Base-by-base conservation (phyloP, 176 grass and related monocot species). In the Panicum miliaceum region DNA sequence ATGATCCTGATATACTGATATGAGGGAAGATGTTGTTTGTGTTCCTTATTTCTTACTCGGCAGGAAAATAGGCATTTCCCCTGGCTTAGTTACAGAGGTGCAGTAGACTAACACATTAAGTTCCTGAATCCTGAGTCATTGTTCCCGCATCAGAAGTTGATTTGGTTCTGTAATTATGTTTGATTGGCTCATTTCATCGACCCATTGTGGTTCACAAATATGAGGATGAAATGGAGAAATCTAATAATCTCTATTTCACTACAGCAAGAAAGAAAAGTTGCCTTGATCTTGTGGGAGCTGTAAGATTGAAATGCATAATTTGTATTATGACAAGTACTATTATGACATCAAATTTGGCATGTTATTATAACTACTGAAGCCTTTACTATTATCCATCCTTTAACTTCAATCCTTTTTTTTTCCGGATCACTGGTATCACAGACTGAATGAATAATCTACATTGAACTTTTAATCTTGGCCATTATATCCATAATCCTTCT, bases 191-290 rank as follows among this genome's bases (percentile, higher is more conserved):
- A 85, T 5, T 11, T 2, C 67, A 48, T 51, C 2, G 4, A 14
- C 3, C 4, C 66, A 48, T 40, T 5, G 4, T 82, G 71, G 7
- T 61, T 77, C 53, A 82, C 22, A 82, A 82, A 72, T 79, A 63
- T 50, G 25, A 62, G n/a, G 52, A 77, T 51, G 52, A 68, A 61
- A 29, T 77, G 63, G 40, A 60, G 5, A 87, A 82, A 22, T 68
- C 27, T 75, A 82, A n/a, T 76, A 67, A 8, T 16, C 20, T 53
- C 8, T 18, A 45, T 20, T 37, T 26, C 46, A 53, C 22, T 86
- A 38, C 29, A 71, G 53, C 53, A 62, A 46, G 22, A 71, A 62
- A 86, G 54, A 50, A n/a, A 56, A 56, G 15, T 70, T 79, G 42
- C n/a, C 7, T 71, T 82, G 40, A 32, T 43, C 12, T 77, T 57